phyloP scores from a whole-genome alignment of 768 basidiomycete species.

The Tricholoma hemisulphureum region DNA sequence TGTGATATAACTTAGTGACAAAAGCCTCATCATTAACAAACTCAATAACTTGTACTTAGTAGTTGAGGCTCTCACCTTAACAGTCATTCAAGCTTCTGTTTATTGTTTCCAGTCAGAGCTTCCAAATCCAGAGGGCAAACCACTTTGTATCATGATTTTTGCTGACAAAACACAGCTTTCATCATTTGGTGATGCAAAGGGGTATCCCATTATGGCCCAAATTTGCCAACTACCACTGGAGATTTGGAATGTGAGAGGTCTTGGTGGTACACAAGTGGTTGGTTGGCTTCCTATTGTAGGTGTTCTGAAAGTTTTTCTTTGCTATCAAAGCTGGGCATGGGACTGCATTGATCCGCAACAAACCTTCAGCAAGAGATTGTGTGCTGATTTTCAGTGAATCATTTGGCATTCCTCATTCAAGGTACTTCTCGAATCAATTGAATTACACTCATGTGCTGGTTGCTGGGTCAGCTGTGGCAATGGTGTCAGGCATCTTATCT shows the following conservation, averaged over 20 bases:
- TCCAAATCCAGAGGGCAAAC: too few species aligned
- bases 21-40: too few species aligned
- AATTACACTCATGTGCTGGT: slow-evolving; percentile 20
- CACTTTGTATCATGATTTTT: slow-evolving; percentile 32
- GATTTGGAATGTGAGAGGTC: slow-evolving; percentile 31
- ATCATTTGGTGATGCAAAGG: slow-evolving; percentile 33
- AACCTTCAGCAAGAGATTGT: neutral
- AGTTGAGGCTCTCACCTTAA: too few species aligned
- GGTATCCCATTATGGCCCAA: slow-evolving; percentile 34
- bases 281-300: slow-evolving; percentile 39
- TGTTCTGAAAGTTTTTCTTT: slow-evolving; percentile 24
- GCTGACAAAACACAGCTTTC: slow-evolving; percentile 39
- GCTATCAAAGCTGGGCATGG: neutral
- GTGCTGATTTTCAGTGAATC: slow-evolving; percentile 26
- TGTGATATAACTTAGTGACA: too few species aligned
- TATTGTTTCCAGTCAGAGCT: too few species aligned
- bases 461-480: slow-evolving; percentile 23
- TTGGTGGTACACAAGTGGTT: slow-evolving; percentile 34
- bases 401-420: slow-evolving; percentile 37
- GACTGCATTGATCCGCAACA: too few species aligned
- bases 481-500: slow-evolving; percentile 26
- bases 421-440: slow-evolving; percentile 27
- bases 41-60: too few species aligned
- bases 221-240: slow-evolving; percentile 28
- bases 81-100: too few species aligned